Base-by-base conservation (phyloP, 371 early-diverging fungal species). In the Parasitella parasitica region DNA sequence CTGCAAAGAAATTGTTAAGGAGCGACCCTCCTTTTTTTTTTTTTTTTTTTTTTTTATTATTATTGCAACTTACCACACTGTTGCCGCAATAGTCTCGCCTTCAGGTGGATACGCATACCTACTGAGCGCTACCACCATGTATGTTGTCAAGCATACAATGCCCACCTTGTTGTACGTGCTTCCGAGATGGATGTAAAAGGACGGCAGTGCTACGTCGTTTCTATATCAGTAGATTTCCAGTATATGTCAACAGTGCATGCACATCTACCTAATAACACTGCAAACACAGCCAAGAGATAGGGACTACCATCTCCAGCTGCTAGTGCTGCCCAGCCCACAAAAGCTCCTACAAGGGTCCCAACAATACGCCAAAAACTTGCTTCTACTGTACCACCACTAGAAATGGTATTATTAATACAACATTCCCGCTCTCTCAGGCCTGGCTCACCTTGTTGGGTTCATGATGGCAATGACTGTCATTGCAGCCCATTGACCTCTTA, bases 401-500 rank as follows among this genome's bases (percentile, higher is more conserved):
- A 11, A 4, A 12, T 12, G 0, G 4, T 24, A 22, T 32, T 11
- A 32, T 32, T 4, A 32, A 32, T 46, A 12, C 24, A 46, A 12
- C 24, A 12, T n/a, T n/a, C n/a, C n/a, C n/a, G n/a, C n/a, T n/a
- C n/a, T n/a, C n/a, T n/a, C n/a, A n/a, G n/a, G n/a, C n/a, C n/a
- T n/a, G 35, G 27, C 24, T 49, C 73, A 73, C 78, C 81, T 78
- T 24, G 86, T 83, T 1, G 86, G 86, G 22, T 83, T 82, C 71
- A 86, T 71, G 27, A 86, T 82, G 7, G 84, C 82, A 72, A 86
- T 82, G 2, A 86, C 80, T 0, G 81, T 77, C 72, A 86, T 63
- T 38, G 80, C 74, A 1, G 85, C 75, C 87, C 87, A 86, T 54
- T 84, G 85, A 18, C 87, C 85, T 50, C 83, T 76, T 32, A 75